These are phyloP conservation scores for Orbilia blumenaviensis DNA, from an alignment of 2,329 filamentous ascomycete species.

Conservation along the genomic window DNA sequence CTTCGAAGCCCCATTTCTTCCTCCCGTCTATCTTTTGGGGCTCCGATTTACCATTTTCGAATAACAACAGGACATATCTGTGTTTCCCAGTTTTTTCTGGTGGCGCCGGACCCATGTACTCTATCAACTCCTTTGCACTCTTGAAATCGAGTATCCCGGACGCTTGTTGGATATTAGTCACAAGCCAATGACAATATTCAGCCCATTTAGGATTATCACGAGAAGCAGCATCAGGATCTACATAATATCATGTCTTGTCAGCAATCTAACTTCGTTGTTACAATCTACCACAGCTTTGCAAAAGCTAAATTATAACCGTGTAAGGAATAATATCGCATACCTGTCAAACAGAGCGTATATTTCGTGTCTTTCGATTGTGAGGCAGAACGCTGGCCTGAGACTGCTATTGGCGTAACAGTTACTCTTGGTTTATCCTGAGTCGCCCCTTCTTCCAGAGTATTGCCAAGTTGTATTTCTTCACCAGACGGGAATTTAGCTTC, in stretches of 20 bases:
- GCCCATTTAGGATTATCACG: slow-evolving; percentile 63
- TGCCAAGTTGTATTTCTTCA: slow-evolving; percentile 66
- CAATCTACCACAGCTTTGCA: no score
- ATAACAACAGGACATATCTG: slow-evolving; percentile 63
- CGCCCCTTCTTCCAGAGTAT: slow-evolving; percentile 62
- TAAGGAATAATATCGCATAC: neutral
- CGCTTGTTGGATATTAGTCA: slow-evolving; percentile 59
- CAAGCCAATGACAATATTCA: slow-evolving; percentile 65
- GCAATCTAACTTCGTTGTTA: no score
- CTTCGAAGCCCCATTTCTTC: slow-evolving; percentile 62
- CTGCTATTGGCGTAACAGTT: slow-evolving; percentile 56
- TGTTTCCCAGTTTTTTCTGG: slow-evolving; percentile 60
- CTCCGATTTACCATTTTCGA: slow-evolving; percentile 61
- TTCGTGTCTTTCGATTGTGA: slow-evolving; percentile 46
- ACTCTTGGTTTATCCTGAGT: slow-evolving; percentile 60
- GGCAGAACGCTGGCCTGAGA: no score
- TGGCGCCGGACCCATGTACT: slow-evolving; percentile 63
- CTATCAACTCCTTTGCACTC: slow-evolving; percentile 60
- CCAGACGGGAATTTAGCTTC: slow-evolving; percentile 65
- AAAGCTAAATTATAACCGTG: no score
- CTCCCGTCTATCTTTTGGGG: slow-evolving; percentile 60
- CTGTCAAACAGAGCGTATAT: slow-evolving; percentile 55
- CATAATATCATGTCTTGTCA: no score
- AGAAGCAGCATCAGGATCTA: slow-evolving; percentile 64
- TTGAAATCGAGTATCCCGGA: slow-evolving; percentile 54